Conservation (phyloP, 208 protist species). For the Trypanosoma theileri region DNA sequence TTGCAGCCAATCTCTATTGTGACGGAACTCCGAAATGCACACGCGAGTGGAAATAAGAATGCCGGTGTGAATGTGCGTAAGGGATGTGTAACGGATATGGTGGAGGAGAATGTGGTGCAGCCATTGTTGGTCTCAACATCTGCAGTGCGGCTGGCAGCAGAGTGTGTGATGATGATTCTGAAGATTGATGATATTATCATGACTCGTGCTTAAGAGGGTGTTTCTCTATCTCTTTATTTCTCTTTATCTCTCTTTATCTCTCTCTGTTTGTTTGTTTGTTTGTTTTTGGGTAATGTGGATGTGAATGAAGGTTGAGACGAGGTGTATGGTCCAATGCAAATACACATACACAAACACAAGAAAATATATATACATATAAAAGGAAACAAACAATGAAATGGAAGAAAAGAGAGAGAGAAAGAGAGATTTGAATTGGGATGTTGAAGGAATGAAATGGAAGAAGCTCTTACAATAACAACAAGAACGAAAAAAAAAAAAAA, state of each 20-base stretch:
- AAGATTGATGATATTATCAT: constrained; percentile 95
- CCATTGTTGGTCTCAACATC: constrained; percentile 96
- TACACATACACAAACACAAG: constrained; percentile 13
- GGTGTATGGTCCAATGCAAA: not conserved
- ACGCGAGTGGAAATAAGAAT: constrained; percentile 89
- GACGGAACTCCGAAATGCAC: constrained; percentile 96
- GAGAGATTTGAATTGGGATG: too few species aligned
- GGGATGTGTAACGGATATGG: constrained; percentile 96
- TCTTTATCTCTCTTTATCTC: not conserved
- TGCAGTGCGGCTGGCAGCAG: constrained; percentile 96
- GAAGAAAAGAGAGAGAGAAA: constrained; percentile 8
- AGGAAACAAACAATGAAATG: not conserved
- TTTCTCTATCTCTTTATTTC: not conserved
- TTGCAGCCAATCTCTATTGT: constrained; percentile 98
- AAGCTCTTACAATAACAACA: constrained; percentile 1
- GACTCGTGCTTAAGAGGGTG: constrained; percentile 58
- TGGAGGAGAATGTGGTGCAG: constrained; percentile 98
- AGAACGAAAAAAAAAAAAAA: constrained; percentile 20
- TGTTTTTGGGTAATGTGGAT: not conserved
- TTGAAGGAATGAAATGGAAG: too few species aligned
- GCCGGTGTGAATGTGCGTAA: constrained; percentile 97
- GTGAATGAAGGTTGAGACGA: not conserved
- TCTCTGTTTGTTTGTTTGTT: not conserved
- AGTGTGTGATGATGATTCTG: constrained; percentile 98
- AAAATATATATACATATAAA: constrained; percentile 20